Evolutionary conservation across 768 basidiomycete species (phyloP).

Genomic region (Tylopilus vinaceipallidus): DNA sequence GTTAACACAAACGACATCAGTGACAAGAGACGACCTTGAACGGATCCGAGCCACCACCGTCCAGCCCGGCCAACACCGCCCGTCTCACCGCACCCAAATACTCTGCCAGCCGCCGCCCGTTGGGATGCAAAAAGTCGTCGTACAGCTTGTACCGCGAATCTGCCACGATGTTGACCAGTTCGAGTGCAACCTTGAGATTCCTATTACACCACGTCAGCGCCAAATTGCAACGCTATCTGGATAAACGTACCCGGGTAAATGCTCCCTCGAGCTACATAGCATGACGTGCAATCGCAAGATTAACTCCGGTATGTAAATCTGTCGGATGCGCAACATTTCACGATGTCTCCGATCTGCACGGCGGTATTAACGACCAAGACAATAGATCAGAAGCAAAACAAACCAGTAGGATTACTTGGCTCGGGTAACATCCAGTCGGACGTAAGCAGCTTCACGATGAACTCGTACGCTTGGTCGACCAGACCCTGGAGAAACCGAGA

Average conservation of each 20-base stretch:
- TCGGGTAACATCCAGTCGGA: slow-evolving; percentile 75
- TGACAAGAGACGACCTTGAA: slow-evolving; percentile 48
- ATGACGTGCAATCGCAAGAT: slow-evolving; percentile 80
- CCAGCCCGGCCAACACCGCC: slow-evolving; percentile 69
- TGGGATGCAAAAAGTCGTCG: slow-evolving; percentile 70
- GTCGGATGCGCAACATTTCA: slow-evolving; percentile 79
- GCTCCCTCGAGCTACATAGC: slow-evolving; percentile 59
- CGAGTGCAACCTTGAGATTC: slow-evolving; percentile 71
- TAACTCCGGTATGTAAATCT: slow-evolving; percentile 87
- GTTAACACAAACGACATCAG: too few species aligned
- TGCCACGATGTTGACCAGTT: slow-evolving; percentile 81
- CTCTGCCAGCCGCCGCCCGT: slow-evolving; percentile 60
- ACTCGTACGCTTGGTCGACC: slow-evolving; percentile 62
- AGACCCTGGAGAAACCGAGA: slow-evolving; percentile 39
- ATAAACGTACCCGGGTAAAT: slow-evolving; percentile 63
- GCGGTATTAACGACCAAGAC: slow-evolving; percentile 5
- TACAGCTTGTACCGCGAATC: slow-evolving; percentile 86
- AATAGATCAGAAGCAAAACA: not conserved
- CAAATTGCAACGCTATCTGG: not conserved
- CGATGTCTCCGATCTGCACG: slow-evolving; percentile 52
- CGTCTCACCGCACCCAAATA: slow-evolving; percentile 75
- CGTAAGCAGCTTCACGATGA: slow-evolving; percentile 67
- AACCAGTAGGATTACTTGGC: slow-evolving; percentile 42
- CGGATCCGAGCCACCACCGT: slow-evolving; percentile 75
- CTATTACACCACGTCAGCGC: slow-evolving; percentile 40